Conservation (phyloP, 2,329 filamentous ascomycete genomes). For the Blumeria hordei region DNA sequence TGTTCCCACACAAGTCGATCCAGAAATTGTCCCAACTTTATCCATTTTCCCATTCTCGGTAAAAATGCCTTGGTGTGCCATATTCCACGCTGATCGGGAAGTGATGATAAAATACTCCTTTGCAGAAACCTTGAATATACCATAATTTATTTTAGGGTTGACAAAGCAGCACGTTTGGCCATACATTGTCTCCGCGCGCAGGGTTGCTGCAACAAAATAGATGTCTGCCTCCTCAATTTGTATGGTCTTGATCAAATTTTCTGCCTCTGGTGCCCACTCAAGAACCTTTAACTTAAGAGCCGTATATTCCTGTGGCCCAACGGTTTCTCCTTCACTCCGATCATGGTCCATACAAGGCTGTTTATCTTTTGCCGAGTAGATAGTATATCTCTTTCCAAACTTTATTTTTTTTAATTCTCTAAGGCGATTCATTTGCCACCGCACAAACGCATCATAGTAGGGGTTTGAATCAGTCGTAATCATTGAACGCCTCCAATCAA, state of each 20-base stretch:
- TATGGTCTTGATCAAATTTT: constrained; percentile 48
- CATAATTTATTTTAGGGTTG: constrained; percentile 70
- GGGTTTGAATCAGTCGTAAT: constrained; percentile 93
- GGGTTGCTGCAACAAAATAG: constrained; percentile 75
- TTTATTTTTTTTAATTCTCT: constrained; percentile 81
- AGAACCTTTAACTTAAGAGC: constrained; percentile 76
- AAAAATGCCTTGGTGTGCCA: constrained; percentile 83
- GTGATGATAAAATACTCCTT: constrained; percentile 70
- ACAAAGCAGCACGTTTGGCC: constrained; percentile 94
- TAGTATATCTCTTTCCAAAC: constrained; percentile 78
- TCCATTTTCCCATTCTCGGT: constrained; percentile 51
- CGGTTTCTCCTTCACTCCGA: constrained; percentile 54
- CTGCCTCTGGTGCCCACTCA: constrained; percentile 63
- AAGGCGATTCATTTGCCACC: constrained; percentile 92
- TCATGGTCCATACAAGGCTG: constrained; percentile 80
- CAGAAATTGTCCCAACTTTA: constrained; percentile 49
- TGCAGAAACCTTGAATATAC: constrained; percentile 56
- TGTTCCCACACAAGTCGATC: constrained; percentile 68
- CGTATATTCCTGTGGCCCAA: constrained; percentile 77
- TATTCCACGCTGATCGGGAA: constrained; percentile 68
- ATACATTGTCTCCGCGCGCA: constrained; percentile 96
- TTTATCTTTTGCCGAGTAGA: constrained; percentile 76
- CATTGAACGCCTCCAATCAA: constrained; percentile 83
- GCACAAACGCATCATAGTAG: constrained; percentile 84
- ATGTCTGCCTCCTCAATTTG: constrained; percentile 57